phyloP scores from a whole-genome alignment of 805 yeast genomes.

The Myxozyma vanderwaltii region DNA sequence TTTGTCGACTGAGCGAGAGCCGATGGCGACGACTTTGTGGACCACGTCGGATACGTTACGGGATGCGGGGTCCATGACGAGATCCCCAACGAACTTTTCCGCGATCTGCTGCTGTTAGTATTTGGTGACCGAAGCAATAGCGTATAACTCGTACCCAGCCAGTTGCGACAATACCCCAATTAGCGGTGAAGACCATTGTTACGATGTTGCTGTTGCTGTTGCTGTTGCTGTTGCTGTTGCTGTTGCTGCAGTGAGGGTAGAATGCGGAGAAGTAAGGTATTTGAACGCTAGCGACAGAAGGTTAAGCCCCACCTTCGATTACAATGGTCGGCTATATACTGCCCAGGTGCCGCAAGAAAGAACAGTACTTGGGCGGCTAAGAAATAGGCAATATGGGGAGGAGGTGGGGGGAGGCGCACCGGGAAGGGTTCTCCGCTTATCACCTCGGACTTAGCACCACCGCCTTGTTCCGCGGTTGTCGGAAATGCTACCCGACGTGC shows the following conservation, averaged over 20 bases:
- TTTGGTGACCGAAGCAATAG: background rate
- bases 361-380: no score
- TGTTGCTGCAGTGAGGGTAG: no score
- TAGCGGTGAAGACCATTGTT: conserved; percentile 23
- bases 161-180: conserved; percentile 30
- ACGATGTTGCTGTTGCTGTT: no score
- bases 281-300: no score
- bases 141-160: conserved; percentile 12
- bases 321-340: no score
- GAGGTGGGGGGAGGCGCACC: background rate
- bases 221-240: no score
- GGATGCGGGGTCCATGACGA: conserved; percentile 24
- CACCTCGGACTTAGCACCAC: background rate
- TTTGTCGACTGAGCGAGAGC: conserved; percentile 36
- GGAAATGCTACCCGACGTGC: no score
- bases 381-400: no score
- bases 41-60: conserved; percentile 37
- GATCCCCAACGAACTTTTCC: conserved; percentile 23
- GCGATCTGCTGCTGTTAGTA: conserved; percentile 22
- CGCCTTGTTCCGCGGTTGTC: no score
- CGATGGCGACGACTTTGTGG: conserved; percentile 40
- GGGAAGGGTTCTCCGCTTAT: background rate
- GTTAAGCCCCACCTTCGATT: no score
- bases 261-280: no score
- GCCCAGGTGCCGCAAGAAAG: no score